Evolutionary conservation across 306 rosid genomes (phyloP), one percentile per base, ranked within the genome.

Genomic region (Rosa lucieae): DNA sequence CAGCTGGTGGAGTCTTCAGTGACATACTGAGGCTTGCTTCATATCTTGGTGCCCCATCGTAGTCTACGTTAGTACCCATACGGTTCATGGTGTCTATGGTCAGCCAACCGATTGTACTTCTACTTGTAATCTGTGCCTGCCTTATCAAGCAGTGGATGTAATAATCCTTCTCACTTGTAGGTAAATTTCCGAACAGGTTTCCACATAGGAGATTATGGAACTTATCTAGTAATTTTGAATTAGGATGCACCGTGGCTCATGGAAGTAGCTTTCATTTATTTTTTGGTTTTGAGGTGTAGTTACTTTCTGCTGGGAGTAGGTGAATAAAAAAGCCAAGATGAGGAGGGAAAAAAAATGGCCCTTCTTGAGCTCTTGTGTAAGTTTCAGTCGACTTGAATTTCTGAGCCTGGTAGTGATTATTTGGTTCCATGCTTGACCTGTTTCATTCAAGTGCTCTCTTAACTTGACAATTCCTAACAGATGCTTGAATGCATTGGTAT

Each of bases 11-110:
- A 74, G 88, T 95, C 82, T 95, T 95, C 82, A 86, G 97, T 43
- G 99, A 95, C 74, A 85, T 95, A 77, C 83, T 95, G 90, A 91
- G 97, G 65, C 99, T 95, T 70, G 99, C 99, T 58, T 95, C 99
- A 1, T 95, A 92, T 78, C 98, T 95, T 70, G 99, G 99, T 77
- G 99, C 99, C 55, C 99, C 99, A 40, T 95, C 99, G 43, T 95
- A 93, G 80, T 77, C 14, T 3, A 71, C 29, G 14, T 21, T 18
- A 23, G 1, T 4, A 6, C 20, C 71, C 37, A 20, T 8, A 76
- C 12, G 32, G 61, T 10, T 62, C 11, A 17, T 9, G 62, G 37
- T 1, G 7, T n/a, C 48, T 68, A 43, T 46, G 4, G 51, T 68
- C 15, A 1, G 13, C 35, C 52, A 5, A 42, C 51, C 6, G 2